phyloP scores from a whole-genome alignment of 1,284 basidiomycete genomes.

The Naganishia sp. region DNA sequence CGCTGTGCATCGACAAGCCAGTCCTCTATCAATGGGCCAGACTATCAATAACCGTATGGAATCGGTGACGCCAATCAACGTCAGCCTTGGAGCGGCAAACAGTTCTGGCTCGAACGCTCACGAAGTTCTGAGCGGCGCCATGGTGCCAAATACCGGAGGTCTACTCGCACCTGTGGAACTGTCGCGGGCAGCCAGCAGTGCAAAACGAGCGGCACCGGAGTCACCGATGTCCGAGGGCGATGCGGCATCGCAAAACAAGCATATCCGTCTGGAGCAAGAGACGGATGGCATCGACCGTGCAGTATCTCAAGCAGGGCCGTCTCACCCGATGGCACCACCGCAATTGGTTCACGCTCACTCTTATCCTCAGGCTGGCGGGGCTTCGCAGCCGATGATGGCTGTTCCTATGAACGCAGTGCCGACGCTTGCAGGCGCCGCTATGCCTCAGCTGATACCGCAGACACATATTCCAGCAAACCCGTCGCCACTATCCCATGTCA shows the following conservation, averaged over 20 bases:
- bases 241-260: constrained; percentile 23
- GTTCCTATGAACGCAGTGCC: constrained; percentile 23
- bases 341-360: constrained; percentile 52
- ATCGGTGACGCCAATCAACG: constrained; percentile 25
- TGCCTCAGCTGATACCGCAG: background rate
- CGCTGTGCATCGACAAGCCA: constrained; percentile 16
- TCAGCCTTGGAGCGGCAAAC: constrained; percentile 18
- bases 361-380: constrained; percentile 50
- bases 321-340: constrained; percentile 38
- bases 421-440: constrained; percentile 7
- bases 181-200: constrained; percentile 23
- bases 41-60: constrained; percentile 13
- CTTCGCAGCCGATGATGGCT: constrained; percentile 43
- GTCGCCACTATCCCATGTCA: constrained; percentile 3
- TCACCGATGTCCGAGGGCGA: constrained; percentile 27
- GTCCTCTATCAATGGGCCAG: constrained; percentile 13
- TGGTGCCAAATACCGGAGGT: background rate
- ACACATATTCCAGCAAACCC: constrained; percentile 11
- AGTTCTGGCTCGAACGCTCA: constrained; percentile 4
- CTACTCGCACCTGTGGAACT: constrained; percentile 12
- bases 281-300: constrained; percentile 13
- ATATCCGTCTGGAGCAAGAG: constrained; percentile 30
- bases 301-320: constrained; percentile 30
- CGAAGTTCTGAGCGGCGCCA: background rate
- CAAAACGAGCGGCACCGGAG: constrained; percentile 31